phyloP scores from a whole-genome alignment of 2,329 filamentous ascomycete genomes.

The Alternaria consortialis region DNA sequence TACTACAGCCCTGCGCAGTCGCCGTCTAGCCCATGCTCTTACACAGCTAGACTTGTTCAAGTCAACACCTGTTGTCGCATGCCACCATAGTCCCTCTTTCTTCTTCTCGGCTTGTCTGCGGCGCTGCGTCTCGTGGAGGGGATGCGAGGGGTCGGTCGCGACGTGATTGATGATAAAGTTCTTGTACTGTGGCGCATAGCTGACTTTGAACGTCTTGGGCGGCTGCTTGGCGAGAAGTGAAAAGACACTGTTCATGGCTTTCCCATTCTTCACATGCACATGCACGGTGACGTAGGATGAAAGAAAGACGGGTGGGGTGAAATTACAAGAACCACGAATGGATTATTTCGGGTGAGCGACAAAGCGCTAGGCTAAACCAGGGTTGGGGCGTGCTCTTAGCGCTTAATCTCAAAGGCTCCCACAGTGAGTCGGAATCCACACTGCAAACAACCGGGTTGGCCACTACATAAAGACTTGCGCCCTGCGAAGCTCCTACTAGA shows the following conservation, averaged over 20 bases:
- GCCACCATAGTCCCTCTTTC: constrained; percentile 46
- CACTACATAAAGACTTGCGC: constrained; percentile 24
- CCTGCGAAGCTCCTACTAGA: constrained; percentile 5
- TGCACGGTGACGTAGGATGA: constrained; percentile 16
- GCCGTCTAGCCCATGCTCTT: constrained; percentile 41
- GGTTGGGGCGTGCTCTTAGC: constrained; percentile 14
- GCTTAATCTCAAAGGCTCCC: constrained; percentile 23
- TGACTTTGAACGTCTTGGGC: constrained; percentile 32
- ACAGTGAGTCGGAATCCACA: constrained; percentile 24
- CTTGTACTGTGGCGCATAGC: constrained; percentile 35
- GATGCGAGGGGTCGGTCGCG: constrained; percentile 34
- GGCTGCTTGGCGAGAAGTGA: constrained; percentile 23
- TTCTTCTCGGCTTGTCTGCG: constrained; percentile 30
- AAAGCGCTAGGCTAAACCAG: constrained; percentile 7
- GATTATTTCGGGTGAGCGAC: constrained; percentile 11
- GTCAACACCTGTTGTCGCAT: constrained; percentile 32
- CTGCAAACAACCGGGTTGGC: constrained; percentile 23
- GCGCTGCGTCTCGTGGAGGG: constrained; percentile 32
- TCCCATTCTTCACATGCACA: background rate
- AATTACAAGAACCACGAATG: background rate
- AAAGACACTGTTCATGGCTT: constrained; percentile 28
- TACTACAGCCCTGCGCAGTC: constrained; percentile 42
- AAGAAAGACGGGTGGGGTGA: background rate
- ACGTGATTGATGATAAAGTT: constrained; percentile 36
- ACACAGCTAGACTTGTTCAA: constrained; percentile 45